Conservation (phyloP, 495 filamentous ascomycete genomes). For the Lichenothelia convexa region DNA sequence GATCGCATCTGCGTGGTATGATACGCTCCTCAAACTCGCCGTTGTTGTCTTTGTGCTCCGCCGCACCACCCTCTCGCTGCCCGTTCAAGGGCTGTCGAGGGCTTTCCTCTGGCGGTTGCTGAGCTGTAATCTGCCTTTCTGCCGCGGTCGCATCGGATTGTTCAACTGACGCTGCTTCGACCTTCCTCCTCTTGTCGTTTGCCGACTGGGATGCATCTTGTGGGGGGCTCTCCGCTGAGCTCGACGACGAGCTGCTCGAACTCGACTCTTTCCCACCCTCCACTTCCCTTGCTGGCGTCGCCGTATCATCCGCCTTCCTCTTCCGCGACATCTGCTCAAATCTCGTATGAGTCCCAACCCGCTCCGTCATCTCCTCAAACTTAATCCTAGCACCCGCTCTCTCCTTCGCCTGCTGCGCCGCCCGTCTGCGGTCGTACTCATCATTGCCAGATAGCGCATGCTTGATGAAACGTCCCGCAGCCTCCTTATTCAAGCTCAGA, state of each 20-base stretch:
- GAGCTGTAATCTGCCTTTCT: neutral
- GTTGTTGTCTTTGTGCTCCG: neutral
- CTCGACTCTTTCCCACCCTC: neutral
- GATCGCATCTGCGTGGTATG: neutral
- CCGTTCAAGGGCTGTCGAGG: neutral
- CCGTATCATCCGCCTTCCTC: slow-evolving; percentile 2
- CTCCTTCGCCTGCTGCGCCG: slow-evolving; percentile 34
- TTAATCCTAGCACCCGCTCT: slow-evolving; percentile 13
- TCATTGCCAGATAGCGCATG: slow-evolving; percentile 59
- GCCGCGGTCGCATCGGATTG: neutral
- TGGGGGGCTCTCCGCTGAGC: neutral
- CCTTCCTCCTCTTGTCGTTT: neutral
- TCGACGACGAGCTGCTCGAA: neutral
- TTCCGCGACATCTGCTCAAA: slow-evolving; percentile 8
- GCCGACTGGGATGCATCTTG: neutral
- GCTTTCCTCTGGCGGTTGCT: neutral
- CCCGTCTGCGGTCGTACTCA: slow-evolving; percentile 32
- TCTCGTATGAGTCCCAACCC: slow-evolving; percentile 5
- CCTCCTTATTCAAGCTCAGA: slow-evolving; percentile 60
- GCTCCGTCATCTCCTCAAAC: slow-evolving; percentile 6
- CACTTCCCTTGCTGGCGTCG: neutral
- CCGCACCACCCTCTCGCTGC: neutral
- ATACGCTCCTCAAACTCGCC: neutral
- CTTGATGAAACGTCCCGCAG: slow-evolving; percentile 63
- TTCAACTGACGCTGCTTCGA: neutral